A percentile compares a stretch with the other conserved stretches of the same genome.
Conservation (phyloP, 306 rosid genomes). For the Senna siamea region DNA sequence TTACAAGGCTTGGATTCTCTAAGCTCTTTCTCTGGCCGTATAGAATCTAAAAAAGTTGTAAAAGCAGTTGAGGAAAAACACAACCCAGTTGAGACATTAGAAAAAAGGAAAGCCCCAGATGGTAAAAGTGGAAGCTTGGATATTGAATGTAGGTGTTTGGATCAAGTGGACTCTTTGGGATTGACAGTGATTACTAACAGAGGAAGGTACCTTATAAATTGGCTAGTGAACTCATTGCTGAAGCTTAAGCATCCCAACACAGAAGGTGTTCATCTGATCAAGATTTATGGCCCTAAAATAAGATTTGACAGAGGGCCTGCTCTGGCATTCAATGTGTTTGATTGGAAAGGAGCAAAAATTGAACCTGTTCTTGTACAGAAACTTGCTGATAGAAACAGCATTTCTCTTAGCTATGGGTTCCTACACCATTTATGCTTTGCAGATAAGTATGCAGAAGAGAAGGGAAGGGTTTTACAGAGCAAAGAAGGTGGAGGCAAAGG, state of each 20-base stretch:
- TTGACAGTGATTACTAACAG: slow-evolving; percentile 54
- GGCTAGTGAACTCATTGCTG: slow-evolving; percentile 80
- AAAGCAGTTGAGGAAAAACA: slow-evolving; percentile 47
- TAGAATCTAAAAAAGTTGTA: slow-evolving; percentile 41
- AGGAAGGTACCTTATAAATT: slow-evolving; percentile 80
- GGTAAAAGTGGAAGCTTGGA: slow-evolving; percentile 39
- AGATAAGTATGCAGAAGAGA: slow-evolving; percentile 74
- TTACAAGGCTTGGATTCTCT: slow-evolving; percentile 40
- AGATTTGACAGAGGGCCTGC: slow-evolving; percentile 89
- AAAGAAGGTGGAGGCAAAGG: slow-evolving; percentile 43
- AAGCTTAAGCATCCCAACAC: slow-evolving; percentile 89
- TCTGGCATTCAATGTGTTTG: slow-evolving; percentile 84
- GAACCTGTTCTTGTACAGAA: slow-evolving; percentile 93
- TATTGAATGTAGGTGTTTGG: slow-evolving; percentile 69
- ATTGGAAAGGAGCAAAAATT: slow-evolving; percentile 91
- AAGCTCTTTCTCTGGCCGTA: slow-evolving; percentile 69
- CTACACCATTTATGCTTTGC: slow-evolving; percentile 73
- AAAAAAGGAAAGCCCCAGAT: slow-evolving; percentile 32
- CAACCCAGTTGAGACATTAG: slow-evolving; percentile 24
- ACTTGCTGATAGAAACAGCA: slow-evolving; percentile 82
- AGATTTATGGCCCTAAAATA: slow-evolving; percentile 84
- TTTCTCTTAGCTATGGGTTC: slow-evolving; percentile 81
- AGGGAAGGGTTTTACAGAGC: slow-evolving; percentile 56
- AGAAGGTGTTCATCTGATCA: slow-evolving; percentile 61
- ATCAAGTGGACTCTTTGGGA: slow-evolving; percentile 81